Base-by-base conservation (phyloP, 306 rosid species). In the Casuarina glauca region DNA sequence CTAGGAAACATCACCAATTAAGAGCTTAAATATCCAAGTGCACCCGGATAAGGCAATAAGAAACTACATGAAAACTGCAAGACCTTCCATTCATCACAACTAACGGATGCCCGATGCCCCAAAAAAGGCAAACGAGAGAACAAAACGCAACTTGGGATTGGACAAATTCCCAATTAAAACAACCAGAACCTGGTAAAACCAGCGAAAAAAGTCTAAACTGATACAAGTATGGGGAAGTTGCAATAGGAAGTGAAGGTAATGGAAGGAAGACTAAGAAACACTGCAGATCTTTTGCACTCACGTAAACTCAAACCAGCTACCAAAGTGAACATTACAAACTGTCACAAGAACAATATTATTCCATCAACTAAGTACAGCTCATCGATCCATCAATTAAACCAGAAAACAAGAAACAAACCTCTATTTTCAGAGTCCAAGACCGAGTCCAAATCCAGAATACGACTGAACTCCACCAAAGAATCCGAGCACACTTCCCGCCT, bases 401-500 rank as follows among this genome's bases (percentile, higher is more conserved):
- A 38, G 9, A 17, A 74, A 58, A 8, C 13, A 16, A 74, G 46
- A 66, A 67, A 86, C 94, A 74, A 44, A 91, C 97, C 98, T 73
- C 85, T 79, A 78, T 60, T 52, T 78, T 91, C 89, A 70, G 78
- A 78, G 73, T 84, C 90, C 70, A 82, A 80, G 36, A 74, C 83
- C 68, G 82, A 89, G 68, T 86, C 90, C 26, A 72, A 45, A 13
- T 88, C 81, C 83, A 78, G 71, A 84, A 72, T 74, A 41, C 79
- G 78, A 70, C 79, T 83, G 53, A 87, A 61, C 49, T 88, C 97
- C 60, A 81, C 63, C 55, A 80, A 66, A 73, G 93, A 73, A 84
- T 91, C 97, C 3, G 88, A 84, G 77, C 93, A 84, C 2, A 95
- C 89, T 81, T 95, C 97, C 79, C 84, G 88, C 74, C 98, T 75